Percentiles rank a stretch among this genome's conserved stretches.
phyloP scores from a whole-genome alignment of 805 yeast species.

The Suhomyces prunicola region DNA sequence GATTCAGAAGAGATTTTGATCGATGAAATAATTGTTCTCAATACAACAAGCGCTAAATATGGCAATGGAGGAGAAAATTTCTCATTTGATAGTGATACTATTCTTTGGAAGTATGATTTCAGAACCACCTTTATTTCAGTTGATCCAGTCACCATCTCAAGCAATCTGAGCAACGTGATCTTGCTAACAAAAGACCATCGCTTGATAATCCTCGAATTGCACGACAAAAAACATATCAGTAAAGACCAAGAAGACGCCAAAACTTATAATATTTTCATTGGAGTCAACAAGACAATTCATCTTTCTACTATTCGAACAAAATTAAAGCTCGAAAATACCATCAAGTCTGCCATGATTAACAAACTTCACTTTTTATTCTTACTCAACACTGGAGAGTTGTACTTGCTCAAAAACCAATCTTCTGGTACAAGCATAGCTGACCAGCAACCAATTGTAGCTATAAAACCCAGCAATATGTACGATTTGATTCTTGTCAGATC shows the following conservation, averaged over 20 bases:
- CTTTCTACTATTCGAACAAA: conserved; percentile 29
- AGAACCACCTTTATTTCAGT: conserved; percentile 19
- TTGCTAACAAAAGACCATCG: conserved; percentile 29
- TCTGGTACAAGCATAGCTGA: conserved; percentile 1
- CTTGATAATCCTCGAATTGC: conserved; percentile 26
- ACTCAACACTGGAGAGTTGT: conserved; percentile 38
- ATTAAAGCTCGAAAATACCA: conserved; percentile 20
- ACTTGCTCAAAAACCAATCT: conserved; percentile 32
- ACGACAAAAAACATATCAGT: conserved; percentile 7
- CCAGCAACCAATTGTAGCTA: conserved; percentile 4
- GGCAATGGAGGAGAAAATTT: conserved; percentile 30
- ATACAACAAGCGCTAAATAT: conserved; percentile 27
- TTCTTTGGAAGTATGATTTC: conserved; percentile 39
- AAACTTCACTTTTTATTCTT: conserved; percentile 34
- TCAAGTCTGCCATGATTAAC: conserved; percentile 24
- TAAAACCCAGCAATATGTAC: conserved; percentile 27
- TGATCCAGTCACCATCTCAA: conserved; percentile 11
- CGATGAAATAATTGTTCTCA: conserved; percentile 37
- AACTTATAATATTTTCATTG: conserved; percentile 26
- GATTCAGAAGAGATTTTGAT: conserved; percentile 8
- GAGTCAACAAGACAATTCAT: conserved; percentile 31
- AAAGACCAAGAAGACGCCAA: conserved; percentile 3
- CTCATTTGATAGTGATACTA: conserved; percentile 36
- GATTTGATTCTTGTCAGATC: conserved; percentile 30
- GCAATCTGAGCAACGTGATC: conserved; percentile 14